These are phyloP conservation scores for Pyrenula aspistea DNA, from an alignment of 495 filamentous ascomycete species.

Conservation along the genomic window DNA sequence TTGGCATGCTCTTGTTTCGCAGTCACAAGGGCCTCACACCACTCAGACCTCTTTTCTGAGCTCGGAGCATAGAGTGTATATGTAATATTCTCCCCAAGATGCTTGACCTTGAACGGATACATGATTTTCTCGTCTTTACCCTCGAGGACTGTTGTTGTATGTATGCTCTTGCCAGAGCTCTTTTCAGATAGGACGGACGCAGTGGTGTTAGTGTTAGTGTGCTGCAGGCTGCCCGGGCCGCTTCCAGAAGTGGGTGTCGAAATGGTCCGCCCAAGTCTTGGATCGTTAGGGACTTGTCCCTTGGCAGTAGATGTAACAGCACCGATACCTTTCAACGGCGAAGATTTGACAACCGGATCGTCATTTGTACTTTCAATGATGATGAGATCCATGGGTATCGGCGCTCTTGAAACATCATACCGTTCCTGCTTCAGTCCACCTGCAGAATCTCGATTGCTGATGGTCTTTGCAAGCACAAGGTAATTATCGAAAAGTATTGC, in stretches of 20 bases:
- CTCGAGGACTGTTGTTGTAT: conserved; percentile 40
- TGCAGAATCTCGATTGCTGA: conserved; percentile 50
- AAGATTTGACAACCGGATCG: conserved; percentile 75
- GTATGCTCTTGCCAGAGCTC: conserved; percentile 28
- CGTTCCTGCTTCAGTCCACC: conserved; percentile 62
- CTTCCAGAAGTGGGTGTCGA: conserved; percentile 28
- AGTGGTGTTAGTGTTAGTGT: conserved; percentile 47
- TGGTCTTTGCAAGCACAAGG: conserved; percentile 78
- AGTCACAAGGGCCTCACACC: conserved; percentile 87
- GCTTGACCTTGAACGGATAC: conserved; percentile 92
- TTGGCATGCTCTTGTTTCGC: conserved; percentile 89
- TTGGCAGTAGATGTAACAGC: conserved; percentile 43
- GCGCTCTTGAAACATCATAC: conserved; percentile 92
- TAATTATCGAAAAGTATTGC: conserved; percentile 95
- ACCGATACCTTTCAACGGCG: conserved; percentile 59
- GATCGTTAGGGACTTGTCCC: conserved; percentile 29
- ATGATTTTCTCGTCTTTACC: conserved; percentile 67
- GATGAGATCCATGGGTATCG: conserved; percentile 93
- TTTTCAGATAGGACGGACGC: conserved; percentile 19
- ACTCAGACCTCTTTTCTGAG: conserved; percentile 63
- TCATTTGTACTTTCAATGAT: conserved; percentile 86
- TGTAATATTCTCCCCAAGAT: conserved; percentile 71
- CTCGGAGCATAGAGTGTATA: conserved; percentile 81
- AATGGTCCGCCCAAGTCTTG: conserved; percentile 38
- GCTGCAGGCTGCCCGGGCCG: conserved; percentile 46